Conservation (phyloP, 164 flowering plant genomes). For the Piper betle region DNA sequence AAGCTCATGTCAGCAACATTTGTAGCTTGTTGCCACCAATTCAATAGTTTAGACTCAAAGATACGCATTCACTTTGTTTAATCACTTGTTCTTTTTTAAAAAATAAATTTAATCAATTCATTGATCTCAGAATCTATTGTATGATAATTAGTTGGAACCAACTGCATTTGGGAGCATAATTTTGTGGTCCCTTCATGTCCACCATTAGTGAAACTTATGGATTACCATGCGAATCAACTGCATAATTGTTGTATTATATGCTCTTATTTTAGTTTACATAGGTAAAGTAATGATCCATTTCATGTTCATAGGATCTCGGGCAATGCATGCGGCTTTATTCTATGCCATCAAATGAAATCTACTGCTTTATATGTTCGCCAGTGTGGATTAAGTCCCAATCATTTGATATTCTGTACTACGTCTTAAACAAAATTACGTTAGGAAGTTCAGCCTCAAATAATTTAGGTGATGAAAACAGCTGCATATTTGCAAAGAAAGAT, state of each 20-base stretch:
- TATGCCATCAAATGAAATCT: neutral
- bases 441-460: too few relatives aligned
- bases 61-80: neutral
- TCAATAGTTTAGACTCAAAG: neutral
- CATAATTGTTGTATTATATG: neutral
- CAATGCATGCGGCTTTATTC: neutral
- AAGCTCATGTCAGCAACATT: neutral
- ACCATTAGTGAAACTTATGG: neutral
- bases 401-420: neutral
- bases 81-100: neutral
- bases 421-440: neutral
- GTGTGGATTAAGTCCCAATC: neutral
- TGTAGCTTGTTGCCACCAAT: neutral
- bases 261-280: neutral
- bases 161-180: neutral
- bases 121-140: too few relatives aligned
- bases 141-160: neutral
- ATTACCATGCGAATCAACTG: neutral
- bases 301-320: neutral
- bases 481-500: too few relatives aligned
- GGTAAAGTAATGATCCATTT: neutral
- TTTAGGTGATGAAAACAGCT: too few relatives aligned
- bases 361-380: neutral
- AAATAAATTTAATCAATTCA: too few relatives aligned
- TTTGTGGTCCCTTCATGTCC: neutral